Percentiles rank a stretch among this genome's conserved stretches.
phyloP scores from a whole-genome alignment of 2,329 filamentous ascomycete genomes.

The Thielaviopsis ethacetica region DNA sequence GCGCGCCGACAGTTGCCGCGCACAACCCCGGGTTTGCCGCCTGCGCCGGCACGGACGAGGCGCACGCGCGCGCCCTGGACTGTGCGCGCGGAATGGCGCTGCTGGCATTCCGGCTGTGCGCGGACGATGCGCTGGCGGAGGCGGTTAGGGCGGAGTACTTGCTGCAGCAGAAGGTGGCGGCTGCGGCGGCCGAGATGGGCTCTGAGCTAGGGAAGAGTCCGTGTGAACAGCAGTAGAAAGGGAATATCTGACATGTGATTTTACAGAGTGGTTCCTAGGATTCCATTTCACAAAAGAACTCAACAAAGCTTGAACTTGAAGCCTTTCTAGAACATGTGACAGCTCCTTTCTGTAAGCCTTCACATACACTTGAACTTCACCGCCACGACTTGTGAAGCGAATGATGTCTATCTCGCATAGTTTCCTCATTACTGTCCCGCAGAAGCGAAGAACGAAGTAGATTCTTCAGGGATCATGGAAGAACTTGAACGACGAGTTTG shows the following conservation, averaged over 20 bases:
- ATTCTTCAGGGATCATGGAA: background rate
- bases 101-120: conserved; percentile 13
- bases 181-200: conserved; percentile 17
- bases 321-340: too few relatives aligned
- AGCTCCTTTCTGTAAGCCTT: background rate
- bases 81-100: conserved; percentile 29
- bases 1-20: conserved; percentile 23
- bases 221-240: too few relatives aligned
- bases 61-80: conserved; percentile 24
- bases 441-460: too few relatives aligned
- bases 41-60: conserved; percentile 23
- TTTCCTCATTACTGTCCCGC: too few relatives aligned
- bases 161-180: background rate
- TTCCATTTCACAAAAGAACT: background rate
- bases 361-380: background rate
- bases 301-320: too few relatives aligned
- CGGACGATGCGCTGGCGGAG: background rate
- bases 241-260: background rate
- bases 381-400: too few relatives aligned
- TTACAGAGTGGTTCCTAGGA: background rate
- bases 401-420: too few relatives aligned
- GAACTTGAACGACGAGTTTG: background rate
- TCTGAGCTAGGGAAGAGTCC: too few relatives aligned
- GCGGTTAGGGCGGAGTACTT: background rate
- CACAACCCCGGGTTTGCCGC: conserved; percentile 16